Evolutionary conservation across 352 stramenopile genomes (phyloP).

Genomic region (Globisporangium nagaii): DNA sequence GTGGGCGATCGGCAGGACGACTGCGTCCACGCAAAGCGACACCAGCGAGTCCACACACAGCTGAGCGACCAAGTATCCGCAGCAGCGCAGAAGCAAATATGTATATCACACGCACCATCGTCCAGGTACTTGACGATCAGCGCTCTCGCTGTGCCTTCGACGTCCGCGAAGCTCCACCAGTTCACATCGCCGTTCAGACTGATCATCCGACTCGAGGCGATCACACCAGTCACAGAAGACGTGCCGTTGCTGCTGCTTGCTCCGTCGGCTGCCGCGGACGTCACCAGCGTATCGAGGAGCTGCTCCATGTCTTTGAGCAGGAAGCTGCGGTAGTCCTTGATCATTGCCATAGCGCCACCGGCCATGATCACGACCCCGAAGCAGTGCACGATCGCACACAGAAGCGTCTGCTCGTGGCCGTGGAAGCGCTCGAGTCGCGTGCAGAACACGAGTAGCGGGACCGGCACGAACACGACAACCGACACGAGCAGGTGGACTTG

Average conservation of each 20-base stretch:
- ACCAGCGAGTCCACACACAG: too few species aligned
- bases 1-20: constrained; percentile 60
- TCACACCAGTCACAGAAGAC: background rate
- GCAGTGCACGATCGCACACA: constrained; percentile 67
- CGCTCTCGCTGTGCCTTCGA: constrained; percentile 36
- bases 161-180: constrained; percentile 64
- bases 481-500: constrained; percentile 37
- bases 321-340: constrained; percentile 35
- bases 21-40: too few species aligned
- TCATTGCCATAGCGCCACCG: constrained; percentile 35
- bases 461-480: constrained; percentile 48
- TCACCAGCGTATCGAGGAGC: constrained; percentile 25
- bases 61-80: too few species aligned
- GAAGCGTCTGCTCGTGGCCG: constrained; percentile 48
- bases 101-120: too few species aligned
- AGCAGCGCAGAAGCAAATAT: too few species aligned
- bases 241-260: background rate
- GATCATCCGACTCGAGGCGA: constrained; percentile 11
- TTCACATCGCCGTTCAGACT: constrained; percentile 21
- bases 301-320: constrained; percentile 48
- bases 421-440: constrained; percentile 47
- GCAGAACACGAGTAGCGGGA: constrained; percentile 48
- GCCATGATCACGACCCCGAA: constrained; percentile 49
- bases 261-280: background rate
- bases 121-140: constrained; percentile 51